phyloP scores from a whole-genome alignment of 352 stramenopile genomes.

The Phytophthora boehmeriae region DNA sequence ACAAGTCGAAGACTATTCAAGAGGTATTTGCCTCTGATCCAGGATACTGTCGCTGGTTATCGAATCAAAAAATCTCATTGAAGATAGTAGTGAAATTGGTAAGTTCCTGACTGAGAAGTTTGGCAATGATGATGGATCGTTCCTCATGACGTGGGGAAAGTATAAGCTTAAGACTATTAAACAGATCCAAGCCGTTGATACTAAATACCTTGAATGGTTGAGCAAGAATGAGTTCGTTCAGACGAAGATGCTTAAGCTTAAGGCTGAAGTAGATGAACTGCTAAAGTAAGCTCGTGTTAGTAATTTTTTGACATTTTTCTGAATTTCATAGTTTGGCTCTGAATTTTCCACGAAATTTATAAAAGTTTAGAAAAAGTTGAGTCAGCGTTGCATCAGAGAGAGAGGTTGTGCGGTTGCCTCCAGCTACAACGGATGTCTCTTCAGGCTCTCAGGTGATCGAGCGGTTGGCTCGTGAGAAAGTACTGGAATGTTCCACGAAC shows the following conservation, averaged over 20 bases:
- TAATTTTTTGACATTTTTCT: too few species aligned
- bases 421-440: too few species aligned
- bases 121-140: background rate
- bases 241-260: slow-evolving; percentile 1
- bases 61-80: slow-evolving; percentile 4
- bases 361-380: too few species aligned
- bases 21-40: too few species aligned
- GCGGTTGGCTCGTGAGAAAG: too few species aligned
- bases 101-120: background rate
- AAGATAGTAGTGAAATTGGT: slow-evolving; percentile 4
- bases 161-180: slow-evolving; percentile 1
- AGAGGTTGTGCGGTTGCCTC: too few species aligned
- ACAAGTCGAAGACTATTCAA: background rate
- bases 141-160: background rate
- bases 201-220: slow-evolving; percentile 5
- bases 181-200: slow-evolving; percentile 2
- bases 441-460: too few species aligned
- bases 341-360: background rate
- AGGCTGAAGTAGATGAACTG: slow-evolving; percentile 5
- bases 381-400: background rate
- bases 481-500: too few species aligned
- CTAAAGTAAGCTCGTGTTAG: slow-evolving; percentile 4
- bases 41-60: too few species aligned
- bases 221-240: slow-evolving; percentile 1
- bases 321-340: too few species aligned